These are phyloP conservation scores for Acanthamoeba sp. DNA, from an alignment of 208 protist genomes.

Conservation along the genomic window DNA sequence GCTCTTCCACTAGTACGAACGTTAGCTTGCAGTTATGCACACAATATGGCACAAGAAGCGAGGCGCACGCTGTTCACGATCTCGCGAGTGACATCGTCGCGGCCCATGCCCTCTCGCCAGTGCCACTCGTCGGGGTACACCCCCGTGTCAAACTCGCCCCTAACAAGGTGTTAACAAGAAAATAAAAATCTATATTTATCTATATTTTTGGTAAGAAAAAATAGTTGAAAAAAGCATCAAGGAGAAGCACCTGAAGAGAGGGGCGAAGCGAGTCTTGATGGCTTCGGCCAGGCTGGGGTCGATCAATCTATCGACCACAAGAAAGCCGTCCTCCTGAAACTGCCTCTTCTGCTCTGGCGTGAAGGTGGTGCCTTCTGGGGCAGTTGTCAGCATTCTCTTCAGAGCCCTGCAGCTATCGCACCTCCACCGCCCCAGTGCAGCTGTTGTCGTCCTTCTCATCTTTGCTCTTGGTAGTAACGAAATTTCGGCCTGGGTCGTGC, in stretches of 20 bases:
- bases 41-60: neutral
- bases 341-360: slow-evolving; percentile 24
- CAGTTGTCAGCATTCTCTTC: too few species aligned
- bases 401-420: too few species aligned
- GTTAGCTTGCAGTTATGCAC: neutral
- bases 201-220: neutral
- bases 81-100: slow-evolving; percentile 73
- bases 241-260: neutral
- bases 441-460: too few species aligned
- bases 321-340: slow-evolving; percentile 68
- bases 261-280: neutral
- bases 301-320: slow-evolving; percentile 22
- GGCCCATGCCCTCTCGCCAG: slow-evolving; percentile 77
- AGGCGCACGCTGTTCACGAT: slow-evolving; percentile 72
- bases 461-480: too few species aligned
- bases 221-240: neutral
- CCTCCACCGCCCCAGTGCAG: too few species aligned
- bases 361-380: neutral
- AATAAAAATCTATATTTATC: neutral
- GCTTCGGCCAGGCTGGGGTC: neutral
- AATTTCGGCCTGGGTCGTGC: neutral
- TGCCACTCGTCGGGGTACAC: slow-evolving; percentile 81
- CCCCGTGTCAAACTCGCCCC: slow-evolving; percentile 77
- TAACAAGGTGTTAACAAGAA: neutral
- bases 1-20: slow-evolving; percentile 71